Evolutionary conservation across 805 yeast genomes (phyloP).

Genomic region (Yamadazyma akitaensis): DNA sequence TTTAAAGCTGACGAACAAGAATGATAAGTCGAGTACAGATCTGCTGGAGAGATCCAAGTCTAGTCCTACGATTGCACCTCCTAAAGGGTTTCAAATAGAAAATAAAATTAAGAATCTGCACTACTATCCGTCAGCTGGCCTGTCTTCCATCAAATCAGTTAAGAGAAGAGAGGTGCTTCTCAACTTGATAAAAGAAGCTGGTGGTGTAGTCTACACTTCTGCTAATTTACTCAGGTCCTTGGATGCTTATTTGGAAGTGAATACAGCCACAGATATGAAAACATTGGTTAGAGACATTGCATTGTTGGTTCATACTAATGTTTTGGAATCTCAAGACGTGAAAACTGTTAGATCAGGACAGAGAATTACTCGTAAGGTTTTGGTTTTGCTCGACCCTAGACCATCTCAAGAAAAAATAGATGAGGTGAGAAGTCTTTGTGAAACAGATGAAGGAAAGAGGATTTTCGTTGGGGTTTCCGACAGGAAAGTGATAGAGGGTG

Average conservation of each 20-base stretch:
- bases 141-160: conserved; percentile 22
- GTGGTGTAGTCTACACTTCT: conserved; percentile 37
- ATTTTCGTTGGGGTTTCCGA: conserved; percentile 1
- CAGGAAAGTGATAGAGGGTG: conserved; percentile 26
- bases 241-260: conserved; percentile 26
- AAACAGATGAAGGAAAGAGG: conserved; percentile 22
- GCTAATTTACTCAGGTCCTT: conserved; percentile 29
- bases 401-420: conserved; percentile 31
- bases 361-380: conserved; percentile 26
- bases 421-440: conserved; percentile 21
- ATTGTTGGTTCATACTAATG: conserved; percentile 19
- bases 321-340: conserved; percentile 23
- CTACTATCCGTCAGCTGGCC: neutral
- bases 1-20: neutral
- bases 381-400: conserved; percentile 29
- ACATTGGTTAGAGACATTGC: conserved; percentile 39
- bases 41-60: neutral
- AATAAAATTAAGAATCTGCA: neutral
- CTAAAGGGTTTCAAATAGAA: neutral
- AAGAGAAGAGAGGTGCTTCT: conserved; percentile 29
- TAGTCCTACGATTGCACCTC: neutral
- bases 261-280: conserved; percentile 34
- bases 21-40: neutral
- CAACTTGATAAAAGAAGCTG: conserved; percentile 29
- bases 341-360: conserved; percentile 26